These are phyloP conservation scores for Tolypocladium tropicale DNA, from an alignment of 2,329 filamentous ascomycete genomes.

Conservation along the genomic window DNA sequence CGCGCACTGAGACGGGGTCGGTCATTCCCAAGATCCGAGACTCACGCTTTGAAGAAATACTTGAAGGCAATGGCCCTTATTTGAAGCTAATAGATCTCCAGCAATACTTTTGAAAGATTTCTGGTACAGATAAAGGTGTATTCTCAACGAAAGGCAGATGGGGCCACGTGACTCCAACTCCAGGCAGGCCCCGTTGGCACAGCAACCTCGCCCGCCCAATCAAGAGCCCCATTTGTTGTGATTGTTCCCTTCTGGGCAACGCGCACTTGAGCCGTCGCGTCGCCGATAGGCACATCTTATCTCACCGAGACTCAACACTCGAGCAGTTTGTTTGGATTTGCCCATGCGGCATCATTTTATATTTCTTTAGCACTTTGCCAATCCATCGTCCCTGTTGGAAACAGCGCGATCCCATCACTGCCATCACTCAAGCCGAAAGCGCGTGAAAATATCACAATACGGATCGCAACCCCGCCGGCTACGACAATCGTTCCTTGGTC, in stretches of 20 bases:
- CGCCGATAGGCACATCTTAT: background rate
- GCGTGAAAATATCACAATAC: background rate
- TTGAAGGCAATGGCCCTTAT: too few relatives aligned
- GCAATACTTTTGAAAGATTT: background rate
- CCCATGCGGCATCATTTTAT: background rate
- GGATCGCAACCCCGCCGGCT: background rate
- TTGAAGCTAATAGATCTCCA: background rate
- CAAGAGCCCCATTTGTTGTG: constrained; percentile 2
- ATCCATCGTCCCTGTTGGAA: background rate
- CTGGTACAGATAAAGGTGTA: background rate
- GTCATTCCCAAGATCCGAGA: background rate
- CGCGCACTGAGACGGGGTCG: background rate
- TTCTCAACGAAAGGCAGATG: background rate
- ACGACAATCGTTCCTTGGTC: background rate
- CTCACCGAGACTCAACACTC: background rate
- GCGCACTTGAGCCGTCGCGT: background rate
- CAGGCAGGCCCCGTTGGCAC: constrained; percentile 16
- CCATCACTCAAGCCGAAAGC: background rate
- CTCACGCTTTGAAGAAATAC: too few relatives aligned
- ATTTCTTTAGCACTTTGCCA: background rate
- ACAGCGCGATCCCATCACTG: background rate
- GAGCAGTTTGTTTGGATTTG: background rate
- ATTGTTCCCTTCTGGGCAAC: background rate
- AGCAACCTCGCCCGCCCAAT: constrained; percentile 17
- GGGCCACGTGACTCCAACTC: background rate